Evolutionary conservation across 768 basidiomycete species (phyloP), one percentile per base, ranked within the genome.

Genomic region (Naganishia vishniacii): DNA sequence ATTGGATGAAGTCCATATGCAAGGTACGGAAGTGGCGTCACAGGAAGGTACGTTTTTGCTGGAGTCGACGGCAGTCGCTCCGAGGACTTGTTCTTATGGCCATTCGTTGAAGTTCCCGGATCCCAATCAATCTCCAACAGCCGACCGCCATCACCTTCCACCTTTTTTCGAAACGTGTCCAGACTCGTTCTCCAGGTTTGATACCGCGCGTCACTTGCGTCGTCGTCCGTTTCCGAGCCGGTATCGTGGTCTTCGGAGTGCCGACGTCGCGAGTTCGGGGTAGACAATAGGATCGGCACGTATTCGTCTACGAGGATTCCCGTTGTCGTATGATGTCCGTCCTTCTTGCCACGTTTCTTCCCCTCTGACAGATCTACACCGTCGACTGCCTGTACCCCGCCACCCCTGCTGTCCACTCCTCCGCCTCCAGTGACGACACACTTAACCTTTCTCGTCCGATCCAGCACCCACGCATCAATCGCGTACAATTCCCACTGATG

Each of bases 381-480:
- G 20, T n/a, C n/a, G n/a, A n/a, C n/a, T n/a, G n/a, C n/a, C n/a
- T n/a, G n/a, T n/a, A n/a, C n/a, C n/a, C n/a, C n/a, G n/a, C n/a
- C n/a, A n/a, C n/a, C n/a, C n/a, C 9, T 48, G n/a, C 48, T 28
- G 26, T 51, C 48, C 8, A 15, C 16, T 32, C 18, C 31, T 25
- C 20, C 48, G 28, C 48, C 48, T 15, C 34, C 20, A 13, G 37
- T 34, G 9, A 56, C 11, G 9, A 56, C 53, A n/a, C 53, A 56
- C 37, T 37, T 40, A 20, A 37, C n/a, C 20, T 23, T 25, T 16
- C 53, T 37, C 20, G 20, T 18, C 3, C 53, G 13, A 40, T 56
- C 53, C 53, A 40, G 5, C n/a, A 56, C 53, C 53, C 53, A 56
- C 23, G 34, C 53, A 25, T 56, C 53, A n/a, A 56, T 56, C 3